Evolutionary conservation across 257 asterid genomes (phyloP).

Genomic region (Mitragyna speciosa): DNA sequence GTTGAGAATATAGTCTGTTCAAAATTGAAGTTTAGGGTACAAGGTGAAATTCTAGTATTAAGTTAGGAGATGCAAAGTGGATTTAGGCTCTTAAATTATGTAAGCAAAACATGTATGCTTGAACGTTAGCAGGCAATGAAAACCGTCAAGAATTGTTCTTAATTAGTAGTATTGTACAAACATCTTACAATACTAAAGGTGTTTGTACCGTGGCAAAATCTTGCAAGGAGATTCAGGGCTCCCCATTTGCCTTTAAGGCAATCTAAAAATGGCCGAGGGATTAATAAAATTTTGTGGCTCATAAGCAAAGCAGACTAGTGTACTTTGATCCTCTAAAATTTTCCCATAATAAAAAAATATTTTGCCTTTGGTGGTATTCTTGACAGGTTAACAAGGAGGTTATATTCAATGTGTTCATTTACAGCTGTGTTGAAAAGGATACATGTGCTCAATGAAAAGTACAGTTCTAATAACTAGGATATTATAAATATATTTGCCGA

Average conservation of each 20-base stretch:
- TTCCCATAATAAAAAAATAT: background rate
- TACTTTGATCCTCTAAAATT: background rate
- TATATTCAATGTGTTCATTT: background rate
- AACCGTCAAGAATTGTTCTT: too few relatives aligned
- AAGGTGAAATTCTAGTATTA: too few relatives aligned
- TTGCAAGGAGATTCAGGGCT: background rate
- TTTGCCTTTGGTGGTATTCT: background rate
- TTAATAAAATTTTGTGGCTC: background rate
- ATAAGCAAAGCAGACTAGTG: too few relatives aligned
- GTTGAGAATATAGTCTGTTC: too few relatives aligned
- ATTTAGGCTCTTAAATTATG: too few relatives aligned
- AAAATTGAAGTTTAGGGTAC: too few relatives aligned
- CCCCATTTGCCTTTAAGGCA: background rate
- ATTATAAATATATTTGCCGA: background rate
- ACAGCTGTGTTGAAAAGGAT: constrained; percentile 4
- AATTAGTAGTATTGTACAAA: too few relatives aligned
- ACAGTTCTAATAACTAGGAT: background rate
- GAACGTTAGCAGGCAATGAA: too few relatives aligned
- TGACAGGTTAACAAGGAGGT: background rate
- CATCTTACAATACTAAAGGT: background rate
- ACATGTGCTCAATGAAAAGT: background rate
- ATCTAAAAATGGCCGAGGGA: background rate
- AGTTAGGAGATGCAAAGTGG: too few relatives aligned
- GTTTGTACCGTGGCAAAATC: background rate
- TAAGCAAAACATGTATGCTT: too few relatives aligned